phyloP scores from a whole-genome alignment of 2,329 filamentous ascomycete genomes.

The Colletotrichum lupini region DNA sequence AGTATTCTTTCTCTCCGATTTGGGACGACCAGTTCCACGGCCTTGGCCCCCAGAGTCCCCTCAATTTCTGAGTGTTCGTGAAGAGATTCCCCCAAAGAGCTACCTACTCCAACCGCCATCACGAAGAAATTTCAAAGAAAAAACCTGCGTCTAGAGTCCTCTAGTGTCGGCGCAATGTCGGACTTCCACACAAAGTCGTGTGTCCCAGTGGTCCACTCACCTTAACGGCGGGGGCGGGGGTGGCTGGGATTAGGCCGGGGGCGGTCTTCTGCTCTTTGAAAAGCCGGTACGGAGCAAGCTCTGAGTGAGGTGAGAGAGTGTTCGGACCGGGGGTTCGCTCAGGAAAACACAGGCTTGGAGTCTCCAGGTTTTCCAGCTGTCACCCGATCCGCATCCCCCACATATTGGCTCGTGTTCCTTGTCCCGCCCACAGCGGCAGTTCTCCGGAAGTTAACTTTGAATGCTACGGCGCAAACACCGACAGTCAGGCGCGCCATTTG shows the following conservation, averaged over 20 bases:
- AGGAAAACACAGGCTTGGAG: slow-evolving; percentile 8
- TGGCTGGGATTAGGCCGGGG: slow-evolving; percentile 13
- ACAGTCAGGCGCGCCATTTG: neutral
- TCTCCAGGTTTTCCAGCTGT: slow-evolving; percentile 32
- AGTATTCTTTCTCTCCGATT: slow-evolving; percentile 17
- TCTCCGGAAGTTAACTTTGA: slow-evolving; percentile 9
- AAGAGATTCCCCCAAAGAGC: slow-evolving; percentile 15
- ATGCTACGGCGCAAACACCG: neutral
- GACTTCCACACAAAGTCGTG: slow-evolving; percentile 25
- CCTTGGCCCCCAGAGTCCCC: neutral
- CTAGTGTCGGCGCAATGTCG: slow-evolving; percentile 32
- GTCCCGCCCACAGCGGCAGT: slow-evolving; percentile 7
- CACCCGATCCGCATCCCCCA: slow-evolving; percentile 30
- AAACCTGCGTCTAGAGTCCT: slow-evolving; percentile 4
- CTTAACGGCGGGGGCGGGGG: slow-evolving; percentile 21
- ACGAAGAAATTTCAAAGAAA: slow-evolving; percentile 2
- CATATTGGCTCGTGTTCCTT: slow-evolving; percentile 3
- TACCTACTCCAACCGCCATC: slow-evolving; percentile 23
- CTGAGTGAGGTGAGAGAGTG: neutral
- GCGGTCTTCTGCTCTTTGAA: neutral
- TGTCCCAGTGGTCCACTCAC: slow-evolving; percentile 3
- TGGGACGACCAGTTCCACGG: slow-evolving; percentile 24
- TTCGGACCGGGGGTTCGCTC: neutral
- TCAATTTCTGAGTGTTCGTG: neutral
- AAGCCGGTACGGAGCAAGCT: neutral